These are phyloP conservation scores for Carex sylvatica DNA, from an alignment of 202 grass and related monocot genomes.

Conservation along the genomic window DNA sequence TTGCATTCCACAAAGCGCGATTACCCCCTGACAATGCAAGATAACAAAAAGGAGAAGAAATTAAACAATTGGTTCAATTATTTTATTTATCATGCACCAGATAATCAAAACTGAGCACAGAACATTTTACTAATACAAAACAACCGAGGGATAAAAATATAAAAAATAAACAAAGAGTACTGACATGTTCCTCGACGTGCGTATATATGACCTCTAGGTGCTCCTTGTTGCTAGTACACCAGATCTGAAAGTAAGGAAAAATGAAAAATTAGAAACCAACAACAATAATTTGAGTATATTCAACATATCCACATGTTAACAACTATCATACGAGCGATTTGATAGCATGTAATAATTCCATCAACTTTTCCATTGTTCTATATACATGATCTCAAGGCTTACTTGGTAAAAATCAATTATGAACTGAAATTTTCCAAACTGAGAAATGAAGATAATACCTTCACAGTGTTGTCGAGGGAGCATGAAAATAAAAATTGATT, in stretches of 20 bases:
- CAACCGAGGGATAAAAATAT: background rate
- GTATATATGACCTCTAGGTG: background rate
- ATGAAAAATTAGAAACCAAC: background rate
- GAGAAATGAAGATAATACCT: constrained; percentile 45
- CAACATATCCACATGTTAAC: background rate
- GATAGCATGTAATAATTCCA: background rate
- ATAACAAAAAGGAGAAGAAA: constrained; percentile 1
- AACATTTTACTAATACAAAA: background rate
- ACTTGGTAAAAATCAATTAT: background rate
- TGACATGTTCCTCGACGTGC: too few species aligned
- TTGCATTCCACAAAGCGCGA: constrained; percentile 75
- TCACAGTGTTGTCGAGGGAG: constrained; percentile 87
- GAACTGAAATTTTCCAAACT: constrained; percentile 8
- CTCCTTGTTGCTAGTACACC: constrained; percentile 67
- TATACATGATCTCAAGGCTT: background rate
- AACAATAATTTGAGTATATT: background rate
- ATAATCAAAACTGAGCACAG: background rate
- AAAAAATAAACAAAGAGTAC: too few species aligned
- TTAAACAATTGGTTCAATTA: background rate
- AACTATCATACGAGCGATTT: background rate
- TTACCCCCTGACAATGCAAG: constrained; percentile 47
- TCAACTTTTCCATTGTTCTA: background rate
- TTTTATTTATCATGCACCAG: background rate
- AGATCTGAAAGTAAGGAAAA: constrained; percentile 47
- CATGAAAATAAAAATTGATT: constrained; percentile 95